Evolutionary conservation across 1,284 basidiomycete genomes (phyloP).

Genomic region (Tilletia walkeri): DNA sequence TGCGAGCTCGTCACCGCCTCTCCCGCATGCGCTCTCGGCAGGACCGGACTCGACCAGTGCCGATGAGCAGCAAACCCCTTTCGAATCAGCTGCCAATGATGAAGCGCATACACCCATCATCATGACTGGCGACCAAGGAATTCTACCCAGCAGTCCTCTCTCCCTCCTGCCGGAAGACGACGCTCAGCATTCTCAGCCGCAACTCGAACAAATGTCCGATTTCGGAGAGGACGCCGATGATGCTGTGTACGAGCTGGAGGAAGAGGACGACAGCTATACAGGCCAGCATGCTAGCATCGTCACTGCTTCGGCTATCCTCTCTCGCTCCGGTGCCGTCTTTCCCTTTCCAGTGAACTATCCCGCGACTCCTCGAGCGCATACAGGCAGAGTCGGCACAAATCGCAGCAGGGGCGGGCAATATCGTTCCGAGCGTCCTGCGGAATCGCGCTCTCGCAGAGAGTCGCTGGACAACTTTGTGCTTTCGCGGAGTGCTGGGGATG

Average conservation of each 20-base stretch:
- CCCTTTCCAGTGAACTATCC: not conserved
- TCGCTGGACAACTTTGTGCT: too few relatives aligned
- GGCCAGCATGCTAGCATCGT: slow-evolving; percentile 20
- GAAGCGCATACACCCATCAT: not conserved
- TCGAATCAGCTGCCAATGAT: not conserved
- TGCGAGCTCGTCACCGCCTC: too few relatives aligned
- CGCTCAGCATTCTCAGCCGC: not conserved
- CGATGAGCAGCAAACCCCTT: not conserved
- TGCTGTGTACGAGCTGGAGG: too few relatives aligned
- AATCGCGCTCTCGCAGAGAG: too few relatives aligned
- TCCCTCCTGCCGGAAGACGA: not conserved
- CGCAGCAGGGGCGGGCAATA: too few relatives aligned
- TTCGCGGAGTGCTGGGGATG: too few relatives aligned
- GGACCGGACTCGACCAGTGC: not conserved
- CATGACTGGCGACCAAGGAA: not conserved
- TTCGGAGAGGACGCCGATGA: too few relatives aligned
- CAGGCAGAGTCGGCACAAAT: not conserved
- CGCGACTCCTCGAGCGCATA: not conserved
- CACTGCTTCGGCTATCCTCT: slow-evolving; percentile 45
- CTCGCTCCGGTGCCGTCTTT: slow-evolving; percentile 32
- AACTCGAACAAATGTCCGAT: too few relatives aligned
- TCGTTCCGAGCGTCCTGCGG: too few relatives aligned
- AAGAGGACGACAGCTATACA: not conserved
- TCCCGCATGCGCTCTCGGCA: too few relatives aligned
- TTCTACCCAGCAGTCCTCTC: not conserved